phyloP scores from a whole-genome alignment of 129 eudicot species.

The Dittrichia graveolens region DNA sequence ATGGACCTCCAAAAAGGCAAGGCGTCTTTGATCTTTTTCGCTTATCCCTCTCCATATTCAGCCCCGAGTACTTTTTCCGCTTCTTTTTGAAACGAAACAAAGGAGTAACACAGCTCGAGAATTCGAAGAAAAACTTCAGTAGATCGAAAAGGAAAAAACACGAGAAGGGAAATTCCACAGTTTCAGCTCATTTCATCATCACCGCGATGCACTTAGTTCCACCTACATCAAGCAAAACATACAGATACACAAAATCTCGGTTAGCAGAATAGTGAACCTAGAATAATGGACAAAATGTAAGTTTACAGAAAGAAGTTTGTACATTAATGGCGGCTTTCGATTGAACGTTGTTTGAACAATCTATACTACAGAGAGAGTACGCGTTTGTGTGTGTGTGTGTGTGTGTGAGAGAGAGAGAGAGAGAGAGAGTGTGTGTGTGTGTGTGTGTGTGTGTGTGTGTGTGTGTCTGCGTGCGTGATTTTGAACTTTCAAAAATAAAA shows the following conservation, averaged over 20 bases:
- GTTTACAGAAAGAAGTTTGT: slow-evolving; percentile 24
- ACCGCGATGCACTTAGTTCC: not conserved
- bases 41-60: slow-evolving; percentile 40
- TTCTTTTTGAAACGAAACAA: not conserved
- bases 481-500: slow-evolving; percentile 40
- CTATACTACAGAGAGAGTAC: slow-evolving; percentile 8
- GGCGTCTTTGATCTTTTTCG: slow-evolving; percentile 38
- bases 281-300: slow-evolving; percentile 24
- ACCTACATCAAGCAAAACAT: slow-evolving; percentile 13
- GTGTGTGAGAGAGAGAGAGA: slow-evolving; percentile 1
- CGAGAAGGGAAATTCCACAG: not conserved
- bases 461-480: slow-evolving; percentile 25
- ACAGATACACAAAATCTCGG: slow-evolving; percentile 12
- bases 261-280: slow-evolving; percentile 13
- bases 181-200: slow-evolving; percentile 14
- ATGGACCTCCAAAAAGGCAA: slow-evolving; percentile 38
- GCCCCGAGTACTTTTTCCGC: not conserved
- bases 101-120: not conserved
- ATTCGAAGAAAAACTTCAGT: slow-evolving; percentile 2
- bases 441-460: not conserved
- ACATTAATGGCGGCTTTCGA: slow-evolving; percentile 31
- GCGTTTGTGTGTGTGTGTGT: not conserved
- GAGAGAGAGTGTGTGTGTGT: slow-evolving; percentile 3
- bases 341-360: slow-evolving; percentile 19
- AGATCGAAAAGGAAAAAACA: slow-evolving; percentile 14